Conservation (phyloP, 192 early-diverging fungal species). For the Gryganskiella cystojenkinii region DNA sequence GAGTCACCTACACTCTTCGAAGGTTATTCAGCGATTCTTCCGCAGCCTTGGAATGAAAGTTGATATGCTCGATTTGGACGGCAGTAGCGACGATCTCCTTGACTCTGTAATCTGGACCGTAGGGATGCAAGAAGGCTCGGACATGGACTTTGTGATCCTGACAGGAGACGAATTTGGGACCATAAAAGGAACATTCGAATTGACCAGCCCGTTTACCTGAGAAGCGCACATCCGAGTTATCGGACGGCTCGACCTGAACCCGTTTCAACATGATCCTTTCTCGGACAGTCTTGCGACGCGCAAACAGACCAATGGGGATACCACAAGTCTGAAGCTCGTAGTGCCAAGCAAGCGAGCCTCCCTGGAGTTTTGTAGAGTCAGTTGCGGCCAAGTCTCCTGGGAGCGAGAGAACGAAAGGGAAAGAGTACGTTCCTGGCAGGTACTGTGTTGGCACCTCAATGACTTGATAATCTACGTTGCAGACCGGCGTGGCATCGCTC, state of each 20-base stretch:
- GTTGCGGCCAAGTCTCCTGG: constrained; percentile 23
- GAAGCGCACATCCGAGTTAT: constrained; percentile 10
- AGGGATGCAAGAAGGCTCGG: constrained; percentile 18
- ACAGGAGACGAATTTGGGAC: constrained; percentile 23
- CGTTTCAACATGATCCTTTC: constrained; percentile 12
- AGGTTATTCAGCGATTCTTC: not conserved
- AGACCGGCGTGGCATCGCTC: constrained; percentile 15
- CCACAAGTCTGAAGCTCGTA: constrained; percentile 12
- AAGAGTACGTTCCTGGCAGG: constrained; percentile 12
- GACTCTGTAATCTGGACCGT: constrained; percentile 2
- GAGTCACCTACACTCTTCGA: not conserved
- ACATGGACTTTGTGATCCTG: constrained; percentile 3
- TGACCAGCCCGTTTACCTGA: constrained; percentile 11
- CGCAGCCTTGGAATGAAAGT: not conserved
- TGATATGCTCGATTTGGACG: constrained; percentile 19
- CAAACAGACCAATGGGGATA: constrained; percentile 15
- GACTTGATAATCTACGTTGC: constrained; percentile 4
- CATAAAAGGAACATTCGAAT: constrained; percentile 33
- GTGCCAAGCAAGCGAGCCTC: not conserved
- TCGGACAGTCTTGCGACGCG: constrained; percentile 9
- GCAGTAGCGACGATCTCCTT: constrained; percentile 12
- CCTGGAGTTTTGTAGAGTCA: constrained; percentile 1
- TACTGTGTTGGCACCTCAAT: constrained; percentile 16
- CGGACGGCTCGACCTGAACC: constrained; percentile 24
- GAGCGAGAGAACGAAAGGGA: constrained; percentile 15